These are phyloP conservation scores for Talaromyces trachyspermus DNA, from an alignment of 495 filamentous ascomycete species.

Conservation along the genomic window DNA sequence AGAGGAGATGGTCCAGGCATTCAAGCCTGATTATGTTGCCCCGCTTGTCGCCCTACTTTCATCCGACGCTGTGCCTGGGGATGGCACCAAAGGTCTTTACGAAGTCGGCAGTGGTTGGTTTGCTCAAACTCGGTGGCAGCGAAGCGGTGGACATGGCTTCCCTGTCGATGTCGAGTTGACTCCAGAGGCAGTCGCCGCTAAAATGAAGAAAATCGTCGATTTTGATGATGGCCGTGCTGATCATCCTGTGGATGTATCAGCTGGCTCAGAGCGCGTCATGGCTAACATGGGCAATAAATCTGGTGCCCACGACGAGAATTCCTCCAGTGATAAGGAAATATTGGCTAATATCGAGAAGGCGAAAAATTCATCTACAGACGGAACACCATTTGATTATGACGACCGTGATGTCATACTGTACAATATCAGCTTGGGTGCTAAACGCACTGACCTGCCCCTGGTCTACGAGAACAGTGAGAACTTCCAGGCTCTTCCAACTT, in stretches of 20 bases:
- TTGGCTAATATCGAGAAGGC: conserved; percentile 71
- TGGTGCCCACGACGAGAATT: conserved; percentile 25
- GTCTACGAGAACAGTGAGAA: conserved; percentile 84
- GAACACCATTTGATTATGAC: conserved; percentile 73
- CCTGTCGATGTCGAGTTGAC: conserved; percentile 80
- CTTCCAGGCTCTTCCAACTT: conserved; percentile 91
- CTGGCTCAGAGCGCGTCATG: conserved; percentile 82
- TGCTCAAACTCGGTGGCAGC: conserved; percentile 89
- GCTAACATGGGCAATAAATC: conserved; percentile 76
- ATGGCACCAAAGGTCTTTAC: conserved; percentile 83
- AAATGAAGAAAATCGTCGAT: conserved; percentile 73
- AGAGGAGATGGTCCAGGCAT: conserved; percentile 95
- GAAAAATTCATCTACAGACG: conserved; percentile 59
- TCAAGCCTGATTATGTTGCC: conserved; percentile 98
- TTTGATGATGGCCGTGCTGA: conserved; percentile 90
- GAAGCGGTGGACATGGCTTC: conserved; percentile 85
- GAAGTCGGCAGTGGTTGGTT: conserved; percentile 96
- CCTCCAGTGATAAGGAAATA: conserved; percentile 33
- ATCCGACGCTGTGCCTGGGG: conserved; percentile 79
- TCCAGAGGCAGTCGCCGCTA: conserved; percentile 73
- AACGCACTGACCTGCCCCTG: conserved; percentile 78
- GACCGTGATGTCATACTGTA: conserved; percentile 90
- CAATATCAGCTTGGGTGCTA: conserved; percentile 91
- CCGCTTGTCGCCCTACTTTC: conserved; percentile 82
- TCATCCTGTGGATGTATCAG: conserved; percentile 70